Percentiles rank a stretch among this genome's conserved stretches.
Evolutionary conservation across 2,329 filamentous ascomycete genomes (phyloP).

Genomic region (Cercospora sp.): DNA sequence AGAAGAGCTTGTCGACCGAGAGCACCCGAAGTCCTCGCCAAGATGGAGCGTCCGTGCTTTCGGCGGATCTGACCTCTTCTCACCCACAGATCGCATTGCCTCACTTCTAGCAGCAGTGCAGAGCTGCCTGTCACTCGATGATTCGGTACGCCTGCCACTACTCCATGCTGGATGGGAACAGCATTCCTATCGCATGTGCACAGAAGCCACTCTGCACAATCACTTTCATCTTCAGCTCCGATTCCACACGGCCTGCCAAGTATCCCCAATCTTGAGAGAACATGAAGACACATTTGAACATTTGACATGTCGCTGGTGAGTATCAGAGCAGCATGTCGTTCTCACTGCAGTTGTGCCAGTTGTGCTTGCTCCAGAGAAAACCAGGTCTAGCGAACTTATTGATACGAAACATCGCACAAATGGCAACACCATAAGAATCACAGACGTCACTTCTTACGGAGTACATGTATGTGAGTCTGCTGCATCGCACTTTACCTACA

Average conservation of each 20-base stretch:
- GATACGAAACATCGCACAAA: slow-evolving; percentile 17
- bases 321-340: background rate
- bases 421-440: background rate
- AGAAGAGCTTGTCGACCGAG: slow-evolving; percentile 12
- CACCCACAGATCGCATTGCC: background rate
- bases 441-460: background rate
- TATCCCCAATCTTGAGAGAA: background rate
- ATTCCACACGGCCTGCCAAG: background rate
- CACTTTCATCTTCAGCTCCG: background rate
- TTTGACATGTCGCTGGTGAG: background rate
- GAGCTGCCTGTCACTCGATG: background rate
- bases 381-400: background rate
- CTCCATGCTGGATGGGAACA: background rate
- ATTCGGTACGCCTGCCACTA: background rate
- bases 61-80: slow-evolving; percentile 1
- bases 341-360: background rate
- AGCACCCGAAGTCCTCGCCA: slow-evolving; percentile 10
- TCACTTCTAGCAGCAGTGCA: background rate
- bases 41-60: background rate
- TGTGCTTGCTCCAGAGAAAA: background rate
- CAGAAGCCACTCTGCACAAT: background rate
- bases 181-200: background rate
- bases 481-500: background rate
- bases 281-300: background rate
- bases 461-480: background rate